phyloP scores from a whole-genome alignment of 108 stramenopile genomes.

The Asterionellopsis glacialis region DNA sequence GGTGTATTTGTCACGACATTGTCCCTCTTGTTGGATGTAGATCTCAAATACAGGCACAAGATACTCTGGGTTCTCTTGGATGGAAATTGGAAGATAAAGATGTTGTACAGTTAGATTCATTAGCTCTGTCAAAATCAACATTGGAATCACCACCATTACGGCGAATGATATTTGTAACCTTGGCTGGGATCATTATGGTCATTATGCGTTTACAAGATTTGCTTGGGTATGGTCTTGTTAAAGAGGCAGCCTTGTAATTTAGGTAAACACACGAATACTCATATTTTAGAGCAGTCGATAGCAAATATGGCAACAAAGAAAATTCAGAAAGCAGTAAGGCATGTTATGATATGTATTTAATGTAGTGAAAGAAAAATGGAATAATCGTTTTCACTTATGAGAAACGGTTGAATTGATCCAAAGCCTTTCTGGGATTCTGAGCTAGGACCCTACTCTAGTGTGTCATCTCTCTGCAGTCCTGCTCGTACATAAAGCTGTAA shows the following conservation, averaged over 20 bases:
- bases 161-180: slow-evolving; percentile 41
- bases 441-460: too few relatives aligned
- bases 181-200: slow-evolving; percentile 40
- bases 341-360: too few relatives aligned
- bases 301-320: too few relatives aligned
- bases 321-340: too few relatives aligned
- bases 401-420: too few relatives aligned
- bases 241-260: not conserved
- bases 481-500: too few relatives aligned
- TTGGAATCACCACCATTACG: slow-evolving; percentile 44
- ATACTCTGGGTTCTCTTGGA: slow-evolving; percentile 40
- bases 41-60: slow-evolving; percentile 41
- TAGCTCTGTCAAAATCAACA: slow-evolving; percentile 39
- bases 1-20: slow-evolving; percentile 52
- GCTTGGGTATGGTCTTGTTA: slow-evolving; percentile 19
- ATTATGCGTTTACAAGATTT: slow-evolving; percentile 16
- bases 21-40: slow-evolving; percentile 73
- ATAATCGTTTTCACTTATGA: too few relatives aligned
- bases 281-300: not conserved
- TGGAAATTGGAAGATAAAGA: slow-evolving; percentile 43
- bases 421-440: too few relatives aligned
- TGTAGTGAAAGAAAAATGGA: too few relatives aligned
- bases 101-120: slow-evolving; percentile 38
- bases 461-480: too few relatives aligned
- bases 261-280: not conserved